Percentiles rank a stretch among this genome's conserved stretches.
Conservation (phyloP, 768 basidiomycete species). For the Sporobolomyces roseus region DNA sequence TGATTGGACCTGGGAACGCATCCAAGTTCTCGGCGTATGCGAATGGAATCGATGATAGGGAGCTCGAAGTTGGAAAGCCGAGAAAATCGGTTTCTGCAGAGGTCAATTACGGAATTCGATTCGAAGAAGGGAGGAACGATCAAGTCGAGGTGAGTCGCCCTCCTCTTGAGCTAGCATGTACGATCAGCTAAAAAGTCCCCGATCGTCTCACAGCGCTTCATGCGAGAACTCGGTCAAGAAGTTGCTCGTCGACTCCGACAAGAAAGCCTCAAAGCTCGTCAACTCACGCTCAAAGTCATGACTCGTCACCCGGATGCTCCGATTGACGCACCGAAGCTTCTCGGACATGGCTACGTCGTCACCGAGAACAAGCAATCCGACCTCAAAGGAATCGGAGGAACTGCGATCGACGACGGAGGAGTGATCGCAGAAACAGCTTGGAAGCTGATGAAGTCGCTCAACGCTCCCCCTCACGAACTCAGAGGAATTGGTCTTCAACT, state of each 20-base stretch:
- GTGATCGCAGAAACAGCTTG: slow-evolving; percentile 73
- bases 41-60: slow-evolving; percentile 74
- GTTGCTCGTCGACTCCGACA: slow-evolving; percentile 68
- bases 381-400: slow-evolving; percentile 51
- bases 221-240: slow-evolving; percentile 71
- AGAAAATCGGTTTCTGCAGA: slow-evolving; percentile 90
- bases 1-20: slow-evolving; percentile 73
- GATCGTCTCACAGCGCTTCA: slow-evolving; percentile 52
- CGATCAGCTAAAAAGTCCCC: too few species aligned
- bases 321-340: slow-evolving; percentile 83
- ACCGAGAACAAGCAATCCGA: slow-evolving; percentile 67
- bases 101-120: slow-evolving; percentile 95
- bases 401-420: slow-evolving; percentile 64
- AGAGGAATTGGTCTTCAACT: slow-evolving; percentile 88
- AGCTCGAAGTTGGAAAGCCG: slow-evolving; percentile 75
- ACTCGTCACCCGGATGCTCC: slow-evolving; percentile 80
- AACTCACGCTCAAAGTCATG: slow-evolving; percentile 82
- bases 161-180: too few species aligned
- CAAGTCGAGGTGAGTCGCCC: slow-evolving; percentile 67
- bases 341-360: slow-evolving; percentile 84
- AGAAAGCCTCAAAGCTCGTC: slow-evolving; percentile 65
- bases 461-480: slow-evolving; percentile 78
- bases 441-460: slow-evolving; percentile 66
- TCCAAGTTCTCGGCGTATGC: slow-evolving; percentile 79
- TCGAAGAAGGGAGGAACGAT: slow-evolving; percentile 61